Percentiles rank a stretch among this genome's conserved stretches.
phyloP scores from a whole-genome alignment of 1,284 basidiomycete species.

The Ceraceosorus guamensis region DNA sequence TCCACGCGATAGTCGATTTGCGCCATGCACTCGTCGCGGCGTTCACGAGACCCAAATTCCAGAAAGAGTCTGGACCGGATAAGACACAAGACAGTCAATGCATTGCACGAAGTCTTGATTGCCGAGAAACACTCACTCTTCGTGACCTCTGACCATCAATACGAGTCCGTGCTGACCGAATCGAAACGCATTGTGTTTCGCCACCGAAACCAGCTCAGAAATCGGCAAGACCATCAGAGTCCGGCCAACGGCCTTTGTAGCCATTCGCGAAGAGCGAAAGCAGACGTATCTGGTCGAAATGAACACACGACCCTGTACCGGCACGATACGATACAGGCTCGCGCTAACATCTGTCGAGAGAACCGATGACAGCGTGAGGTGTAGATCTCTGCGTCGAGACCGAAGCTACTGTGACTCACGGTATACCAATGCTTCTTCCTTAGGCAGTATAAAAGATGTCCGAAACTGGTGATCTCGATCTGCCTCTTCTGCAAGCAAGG shows the following conservation, averaged over 20 bases:
- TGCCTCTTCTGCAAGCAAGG: conserved; percentile 2
- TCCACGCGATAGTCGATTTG: conserved; percentile 56
- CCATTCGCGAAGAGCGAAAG: conserved; percentile 37
- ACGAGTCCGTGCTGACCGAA: conserved; percentile 82
- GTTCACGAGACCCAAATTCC: conserved; percentile 73
- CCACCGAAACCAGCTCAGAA: conserved; percentile 72
- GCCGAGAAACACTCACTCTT: conserved; percentile 56
- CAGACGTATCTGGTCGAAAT: conserved; percentile 30
- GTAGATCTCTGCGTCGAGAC: background rate
- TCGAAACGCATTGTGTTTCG: conserved; percentile 76
- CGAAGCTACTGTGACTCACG: background rate
- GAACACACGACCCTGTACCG: conserved; percentile 32
- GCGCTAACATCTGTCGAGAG: conserved; percentile 15
- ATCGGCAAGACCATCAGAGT: conserved; percentile 86
- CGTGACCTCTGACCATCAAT: conserved; percentile 85
- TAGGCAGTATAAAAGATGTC: conserved; percentile 21
- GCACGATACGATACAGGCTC: conserved; percentile 33
- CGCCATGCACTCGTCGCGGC: conserved; percentile 66
- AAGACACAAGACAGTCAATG: background rate
- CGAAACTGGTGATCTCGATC: conserved; percentile 17
- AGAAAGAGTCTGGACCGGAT: conserved; percentile 61
- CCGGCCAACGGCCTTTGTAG: conserved; percentile 28
- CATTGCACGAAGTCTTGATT: background rate
- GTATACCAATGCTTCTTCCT: conserved; percentile 13
- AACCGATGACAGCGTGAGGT: background rate